These are phyloP conservation scores for Metarhizium guizhouense DNA, from an alignment of 2,329 filamentous ascomycete species.

Conservation along the genomic window DNA sequence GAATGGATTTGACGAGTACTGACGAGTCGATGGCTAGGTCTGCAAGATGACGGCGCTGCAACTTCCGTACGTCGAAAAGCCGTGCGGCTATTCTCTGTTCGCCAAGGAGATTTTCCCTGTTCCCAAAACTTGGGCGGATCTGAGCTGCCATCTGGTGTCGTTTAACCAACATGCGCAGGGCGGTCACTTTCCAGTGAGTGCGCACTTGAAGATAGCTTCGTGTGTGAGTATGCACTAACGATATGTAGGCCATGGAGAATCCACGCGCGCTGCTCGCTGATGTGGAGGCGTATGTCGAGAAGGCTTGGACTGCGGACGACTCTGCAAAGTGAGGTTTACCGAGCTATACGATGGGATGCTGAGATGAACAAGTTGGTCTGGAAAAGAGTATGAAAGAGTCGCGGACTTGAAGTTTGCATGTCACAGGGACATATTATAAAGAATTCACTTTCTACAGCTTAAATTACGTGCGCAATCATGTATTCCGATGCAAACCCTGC, in stretches of 20 bases:
- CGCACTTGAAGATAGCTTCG: slow-evolving; percentile 37
- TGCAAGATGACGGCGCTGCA: slow-evolving; percentile 2
- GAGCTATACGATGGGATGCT: too few species aligned
- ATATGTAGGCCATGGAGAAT: slow-evolving; percentile 25
- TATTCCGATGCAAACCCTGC: too few species aligned
- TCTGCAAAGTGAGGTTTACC: background rate
- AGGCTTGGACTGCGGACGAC: background rate
- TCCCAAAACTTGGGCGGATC: slow-evolving; percentile 25
- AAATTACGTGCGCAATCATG: too few species aligned
- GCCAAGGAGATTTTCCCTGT: slow-evolving; percentile 29
- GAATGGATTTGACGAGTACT: too few species aligned
- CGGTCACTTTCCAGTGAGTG: slow-evolving; percentile 10
- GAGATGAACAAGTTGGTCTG: too few species aligned
- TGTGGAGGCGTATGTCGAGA: slow-evolving; percentile 29
- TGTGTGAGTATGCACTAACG: slow-evolving; percentile 29
- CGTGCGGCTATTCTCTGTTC: slow-evolving; percentile 37
- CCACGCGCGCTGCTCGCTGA: slow-evolving; percentile 31
- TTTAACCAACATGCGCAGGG: slow-evolving; percentile 14
- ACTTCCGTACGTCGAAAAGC: slow-evolving; percentile 24
- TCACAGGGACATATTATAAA: too few species aligned
- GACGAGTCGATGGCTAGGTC: background rate
- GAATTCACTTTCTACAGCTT: too few species aligned
- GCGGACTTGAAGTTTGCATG: too few species aligned
- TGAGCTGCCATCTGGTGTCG: slow-evolving; percentile 27
- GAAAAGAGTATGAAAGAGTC: too few species aligned